Percentiles rank a stretch among this genome's conserved stretches.
phyloP scores from a whole-genome alignment of 306 rosid genomes.

The Morella rubra region DNA sequence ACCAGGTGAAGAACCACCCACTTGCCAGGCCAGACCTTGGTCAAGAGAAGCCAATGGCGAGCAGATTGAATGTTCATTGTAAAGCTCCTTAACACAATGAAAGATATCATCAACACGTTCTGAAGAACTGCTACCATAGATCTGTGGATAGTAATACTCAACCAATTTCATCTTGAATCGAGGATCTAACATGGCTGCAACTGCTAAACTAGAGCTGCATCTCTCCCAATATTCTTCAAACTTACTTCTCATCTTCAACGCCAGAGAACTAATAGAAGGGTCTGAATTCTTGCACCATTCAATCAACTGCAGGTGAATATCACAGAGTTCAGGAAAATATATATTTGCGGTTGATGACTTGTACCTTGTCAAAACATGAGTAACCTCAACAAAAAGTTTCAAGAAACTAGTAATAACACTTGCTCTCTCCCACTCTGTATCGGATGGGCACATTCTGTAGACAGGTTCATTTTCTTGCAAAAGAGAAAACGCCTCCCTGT shows the following conservation, averaged over 20 bases:
- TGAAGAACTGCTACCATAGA: slow-evolving; percentile 61
- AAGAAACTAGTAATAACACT: slow-evolving; percentile 54
- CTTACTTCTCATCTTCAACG: slow-evolving; percentile 66
- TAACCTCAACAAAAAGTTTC: slow-evolving; percentile 75
- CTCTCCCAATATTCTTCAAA: slow-evolving; percentile 95
- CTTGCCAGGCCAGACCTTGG: slow-evolving; percentile 77
- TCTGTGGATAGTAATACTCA: slow-evolving; percentile 84
- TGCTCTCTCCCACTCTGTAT: slow-evolving; percentile 73
- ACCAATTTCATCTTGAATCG: slow-evolving; percentile 91
- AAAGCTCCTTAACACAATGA: slow-evolving; percentile 73
- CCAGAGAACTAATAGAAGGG: slow-evolving; percentile 61
- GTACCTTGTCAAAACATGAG: slow-evolving; percentile 51
- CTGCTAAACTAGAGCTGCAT: slow-evolving; percentile 86
- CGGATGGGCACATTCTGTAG: slow-evolving; percentile 57
- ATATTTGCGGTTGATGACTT: slow-evolving; percentile 73
- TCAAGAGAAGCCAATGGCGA: slow-evolving; percentile 74
- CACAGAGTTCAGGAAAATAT: slow-evolving; percentile 91
- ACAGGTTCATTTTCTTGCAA: slow-evolving; percentile 63
- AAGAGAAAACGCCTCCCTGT: slow-evolving; percentile 69
- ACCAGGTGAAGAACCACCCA: slow-evolving; percentile 50
- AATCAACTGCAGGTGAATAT: slow-evolving; percentile 72
- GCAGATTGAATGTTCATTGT: slow-evolving; percentile 81
- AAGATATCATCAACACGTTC: slow-evolving; percentile 63
- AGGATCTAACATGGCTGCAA: slow-evolving; percentile 93
- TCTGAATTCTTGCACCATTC: slow-evolving; percentile 93